A percentile compares a stretch with the other conserved stretches of the same genome.
These are phyloP conservation scores for Xylariaceae sp. DNA, from an alignment of 2,329 filamentous ascomycete genomes.

Conservation along the genomic window DNA sequence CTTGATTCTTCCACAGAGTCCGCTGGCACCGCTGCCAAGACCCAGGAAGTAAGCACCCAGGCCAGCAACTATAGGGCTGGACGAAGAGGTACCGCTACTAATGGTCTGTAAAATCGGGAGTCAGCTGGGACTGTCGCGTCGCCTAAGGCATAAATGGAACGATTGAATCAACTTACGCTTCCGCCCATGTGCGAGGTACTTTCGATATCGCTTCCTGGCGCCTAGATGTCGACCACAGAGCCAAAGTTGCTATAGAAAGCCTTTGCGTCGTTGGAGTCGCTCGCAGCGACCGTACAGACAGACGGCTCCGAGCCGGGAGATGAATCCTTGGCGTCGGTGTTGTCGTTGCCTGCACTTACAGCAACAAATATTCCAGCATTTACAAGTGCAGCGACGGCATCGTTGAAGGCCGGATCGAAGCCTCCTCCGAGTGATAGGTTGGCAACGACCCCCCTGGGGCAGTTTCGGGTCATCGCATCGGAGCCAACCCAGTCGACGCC, in stretches of 20 bases:
- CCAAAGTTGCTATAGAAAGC: conserved; percentile 48
- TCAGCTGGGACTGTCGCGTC: background rate
- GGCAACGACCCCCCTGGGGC: conserved; percentile 41
- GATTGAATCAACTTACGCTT: conserved; percentile 2
- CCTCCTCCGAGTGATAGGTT: conserved; percentile 51
- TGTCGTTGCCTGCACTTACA: conserved; percentile 51
- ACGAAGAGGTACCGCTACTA: conserved; percentile 51
- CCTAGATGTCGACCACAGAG: conserved; percentile 37
- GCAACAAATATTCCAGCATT: conserved; percentile 44
- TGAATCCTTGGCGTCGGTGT: conserved; percentile 33
- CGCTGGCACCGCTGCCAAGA: conserved; percentile 7
- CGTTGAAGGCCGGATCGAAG: conserved; percentile 43
- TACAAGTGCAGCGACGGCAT: conserved; percentile 43
- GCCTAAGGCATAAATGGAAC: background rate
- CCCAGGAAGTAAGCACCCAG: conserved; percentile 43
- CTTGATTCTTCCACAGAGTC: conserved; percentile 16
- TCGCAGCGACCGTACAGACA: conserved; percentile 47
- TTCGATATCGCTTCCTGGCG: conserved; percentile 38
- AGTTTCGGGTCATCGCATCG: conserved; percentile 37
- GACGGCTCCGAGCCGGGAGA: conserved; percentile 46
- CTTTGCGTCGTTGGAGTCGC: conserved; percentile 3
- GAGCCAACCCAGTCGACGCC: conserved; percentile 37
- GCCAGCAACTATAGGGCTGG: conserved; percentile 50
- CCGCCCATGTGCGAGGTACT: conserved; percentile 34
- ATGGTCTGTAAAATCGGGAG: conserved; percentile 15